Evolutionary conservation across 2,329 filamentous ascomycete genomes (phyloP).

Genomic region (Calonectria honghensis): DNA sequence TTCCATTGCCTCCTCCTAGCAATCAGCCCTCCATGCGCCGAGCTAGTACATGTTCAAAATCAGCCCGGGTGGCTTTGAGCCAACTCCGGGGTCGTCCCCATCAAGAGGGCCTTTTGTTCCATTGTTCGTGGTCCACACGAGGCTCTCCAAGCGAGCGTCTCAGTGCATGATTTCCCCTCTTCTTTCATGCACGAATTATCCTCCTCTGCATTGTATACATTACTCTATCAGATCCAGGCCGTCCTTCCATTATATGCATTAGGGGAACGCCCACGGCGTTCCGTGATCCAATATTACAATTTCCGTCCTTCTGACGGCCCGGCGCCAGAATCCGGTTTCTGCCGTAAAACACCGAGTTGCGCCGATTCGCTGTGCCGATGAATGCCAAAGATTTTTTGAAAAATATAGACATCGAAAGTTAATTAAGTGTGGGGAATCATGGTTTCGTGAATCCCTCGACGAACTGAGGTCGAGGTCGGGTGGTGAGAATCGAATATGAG

Average conservation of each 20-base stretch:
- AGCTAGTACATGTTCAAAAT: constrained; percentile 49
- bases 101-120: constrained; percentile 47
- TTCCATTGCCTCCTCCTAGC: constrained; percentile 47
- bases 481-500: constrained; percentile 5
- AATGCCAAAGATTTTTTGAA: constrained; percentile 63
- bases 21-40: constrained; percentile 47
- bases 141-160: constrained; percentile 59
- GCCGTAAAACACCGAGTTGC: constrained; percentile 59
- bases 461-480: background rate
- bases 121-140: constrained; percentile 44
- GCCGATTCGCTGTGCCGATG: constrained; percentile 64
- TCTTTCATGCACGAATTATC: constrained; percentile 61
- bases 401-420: constrained; percentile 58
- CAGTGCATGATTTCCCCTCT: constrained; percentile 54
- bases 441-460: constrained; percentile 52
- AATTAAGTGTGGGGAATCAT: constrained; percentile 57
- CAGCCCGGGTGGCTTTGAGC: constrained; percentile 45
- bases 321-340: constrained; percentile 54
- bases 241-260: constrained; percentile 58
- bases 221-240: constrained; percentile 60
- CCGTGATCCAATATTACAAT: constrained; percentile 55
- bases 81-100: constrained; percentile 43
- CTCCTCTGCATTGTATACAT: constrained; percentile 62
- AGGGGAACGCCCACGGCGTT: constrained; percentile 43
- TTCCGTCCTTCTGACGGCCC: constrained; percentile 53